Evolutionary conservation across 139 green algal species (phyloP).

Genomic region (Gonium pectorale): DNA sequence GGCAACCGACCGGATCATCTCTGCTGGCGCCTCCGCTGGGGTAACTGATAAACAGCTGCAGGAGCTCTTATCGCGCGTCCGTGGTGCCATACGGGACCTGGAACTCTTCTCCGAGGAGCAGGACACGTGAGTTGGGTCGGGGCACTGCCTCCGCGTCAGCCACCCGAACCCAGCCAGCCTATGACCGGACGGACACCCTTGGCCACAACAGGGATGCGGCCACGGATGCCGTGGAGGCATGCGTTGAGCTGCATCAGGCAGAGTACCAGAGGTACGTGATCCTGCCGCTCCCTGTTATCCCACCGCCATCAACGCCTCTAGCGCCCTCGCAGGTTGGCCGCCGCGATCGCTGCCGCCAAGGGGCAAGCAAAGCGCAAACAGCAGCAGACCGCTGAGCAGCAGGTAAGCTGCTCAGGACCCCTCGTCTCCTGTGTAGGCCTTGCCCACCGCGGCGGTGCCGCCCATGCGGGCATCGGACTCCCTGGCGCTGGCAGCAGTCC

Average conservation of each 20-base stretch:
- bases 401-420: slow-evolving; percentile 41
- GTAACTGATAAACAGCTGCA: slow-evolving; percentile 49
- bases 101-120: slow-evolving; percentile 82
- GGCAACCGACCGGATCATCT: slow-evolving; percentile 10
- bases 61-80: slow-evolving; percentile 52
- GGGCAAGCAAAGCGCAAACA: slow-evolving; percentile 21
- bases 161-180: background rate
- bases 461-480: too few species aligned
- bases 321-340: slow-evolving; percentile 6
- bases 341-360: slow-evolving; percentile 37
- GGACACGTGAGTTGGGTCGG: slow-evolving; percentile 72
- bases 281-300: background rate
- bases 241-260: slow-evolving; percentile 62
- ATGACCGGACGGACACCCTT: background rate
- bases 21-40: background rate
- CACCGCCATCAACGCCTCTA: too few species aligned
- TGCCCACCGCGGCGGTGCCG: too few species aligned
- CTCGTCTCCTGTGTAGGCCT: too few species aligned
- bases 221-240: slow-evolving; percentile 48
- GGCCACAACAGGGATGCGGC: slow-evolving; percentile 68
- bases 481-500: too few species aligned
- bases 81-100: slow-evolving; percentile 68
- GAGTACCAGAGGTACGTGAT: slow-evolving; percentile 66
- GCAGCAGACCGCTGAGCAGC: slow-evolving; percentile 52
- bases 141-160: background rate